Base-by-base conservation (phyloP, 2,329 filamentous ascomycete species). In the Zasmidium citrigriseum region DNA sequence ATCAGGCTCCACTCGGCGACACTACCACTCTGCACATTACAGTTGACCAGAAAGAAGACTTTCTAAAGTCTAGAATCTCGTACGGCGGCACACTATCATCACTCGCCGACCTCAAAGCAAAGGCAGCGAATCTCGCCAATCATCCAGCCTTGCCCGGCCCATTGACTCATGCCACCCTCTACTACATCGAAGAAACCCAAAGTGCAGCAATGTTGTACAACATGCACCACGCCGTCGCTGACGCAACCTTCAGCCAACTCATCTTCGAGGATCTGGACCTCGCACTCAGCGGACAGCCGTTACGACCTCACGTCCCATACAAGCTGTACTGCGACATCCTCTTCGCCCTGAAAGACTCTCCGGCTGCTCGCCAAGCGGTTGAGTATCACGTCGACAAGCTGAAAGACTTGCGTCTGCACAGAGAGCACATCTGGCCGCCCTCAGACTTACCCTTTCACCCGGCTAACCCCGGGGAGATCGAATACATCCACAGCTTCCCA, bases 171-270 rank as follows among this genome's bases (percentile, higher is more conserved):
- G 48, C 51, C n/a, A 46, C 54, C 25, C 24, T 63, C 3, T 45
- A 25, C 2, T 50, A n/a, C 4, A 46, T 63, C 2, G 27, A 58
- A 18, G 61, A 59, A 7, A 53, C 38, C 12, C 29, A 46, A 11
- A 16, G 20, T 23, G 41, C 41, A 14, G 61, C 55, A 1, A 16
- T 63, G n/a, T 25, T 63, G 9, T 55, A 48, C n/a, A 23, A 53
- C 20, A 29, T 24, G 4, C 58, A 63, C 24, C 61, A 63, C 50
- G 57, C 59, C 9, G 34, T 20, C 50, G 59, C 59, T 29, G 61
- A 63, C 47, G 61, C 45, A 10, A 21, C 59, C 7, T 46, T 25
- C 10, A 24, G 56, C 0, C 48, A 48, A 18, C 21, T 34, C 25
- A 47, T 61, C 24, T 24, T 45, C 9, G 55, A 58, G 41, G 58